Evolutionary conservation across 345 rosid genomes (phyloP).

Genomic region (Mallotus nudiflorus): DNA sequence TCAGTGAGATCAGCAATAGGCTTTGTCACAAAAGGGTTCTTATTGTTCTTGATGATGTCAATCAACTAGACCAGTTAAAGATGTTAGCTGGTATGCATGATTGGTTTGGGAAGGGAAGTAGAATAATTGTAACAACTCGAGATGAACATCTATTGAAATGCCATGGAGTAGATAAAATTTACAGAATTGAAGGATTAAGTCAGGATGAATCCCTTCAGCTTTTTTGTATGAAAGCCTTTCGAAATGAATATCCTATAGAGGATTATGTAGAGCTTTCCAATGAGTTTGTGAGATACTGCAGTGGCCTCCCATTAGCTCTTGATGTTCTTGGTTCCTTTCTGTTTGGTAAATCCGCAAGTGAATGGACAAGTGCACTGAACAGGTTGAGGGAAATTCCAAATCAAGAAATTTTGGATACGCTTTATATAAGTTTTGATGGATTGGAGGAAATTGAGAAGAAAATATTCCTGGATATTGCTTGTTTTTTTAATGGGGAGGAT

Average conservation of each 20-base stretch:
- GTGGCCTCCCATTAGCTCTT: conserved; percentile 23
- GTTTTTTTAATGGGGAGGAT: background rate
- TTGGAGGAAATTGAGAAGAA: conserved; percentile 8
- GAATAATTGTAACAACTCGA: conserved; percentile 17
- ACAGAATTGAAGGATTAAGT: conserved; percentile 5
- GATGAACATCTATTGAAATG: conserved; percentile 8
- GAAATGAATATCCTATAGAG: background rate
- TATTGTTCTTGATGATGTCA: conserved; percentile 14
- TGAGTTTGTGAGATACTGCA: background rate
- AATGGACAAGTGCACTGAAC: conserved; percentile 12
- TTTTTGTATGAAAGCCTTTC: conserved; percentile 13
- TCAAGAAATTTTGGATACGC: background rate
- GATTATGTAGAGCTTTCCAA: conserved; percentile 4
- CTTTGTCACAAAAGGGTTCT: conserved; percentile 8
- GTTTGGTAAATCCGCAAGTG: conserved; percentile 1
- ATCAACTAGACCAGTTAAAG: background rate
- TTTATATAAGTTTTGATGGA: conserved; percentile 16
- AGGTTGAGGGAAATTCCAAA: conserved; percentile 3
- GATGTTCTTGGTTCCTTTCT: conserved; percentile 18
- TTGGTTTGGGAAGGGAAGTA: conserved; percentile 19
- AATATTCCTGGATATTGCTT: conserved; percentile 19
- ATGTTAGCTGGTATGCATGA: conserved; percentile 15
- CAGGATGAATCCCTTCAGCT: conserved; percentile 4
- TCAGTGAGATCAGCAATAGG: conserved; percentile 1
- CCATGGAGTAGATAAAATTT: conserved; percentile 12